Conservation (phyloP, 257 asterid species). For the Fraxinus quadrangulata region DNA sequence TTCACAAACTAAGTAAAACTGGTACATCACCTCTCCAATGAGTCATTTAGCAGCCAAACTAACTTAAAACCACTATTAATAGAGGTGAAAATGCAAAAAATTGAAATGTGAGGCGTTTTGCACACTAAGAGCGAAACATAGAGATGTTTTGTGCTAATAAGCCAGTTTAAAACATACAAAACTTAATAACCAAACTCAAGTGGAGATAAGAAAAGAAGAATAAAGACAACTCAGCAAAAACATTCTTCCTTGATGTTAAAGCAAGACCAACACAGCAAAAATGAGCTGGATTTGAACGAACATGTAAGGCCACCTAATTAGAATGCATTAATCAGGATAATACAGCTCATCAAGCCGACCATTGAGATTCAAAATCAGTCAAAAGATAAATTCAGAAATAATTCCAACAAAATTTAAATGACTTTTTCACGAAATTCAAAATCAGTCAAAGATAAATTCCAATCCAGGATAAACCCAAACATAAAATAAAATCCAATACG, state of each 20-base stretch:
- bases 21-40: background rate
- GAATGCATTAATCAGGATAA: background rate
- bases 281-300: background rate
- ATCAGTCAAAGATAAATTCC: background rate
- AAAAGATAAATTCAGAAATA: background rate
- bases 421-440: background rate
- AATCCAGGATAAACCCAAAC: background rate
- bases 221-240: background rate
- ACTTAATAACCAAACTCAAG: too few species aligned
- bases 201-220: background rate
- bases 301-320: background rate
- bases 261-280: slow-evolving; percentile 7
- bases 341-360: background rate
- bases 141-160: too few species aligned
- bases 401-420: background rate
- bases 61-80: background rate
- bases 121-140: too few species aligned
- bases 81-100: background rate
- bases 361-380: background rate
- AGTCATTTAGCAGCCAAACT: background rate
- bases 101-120: too few species aligned
- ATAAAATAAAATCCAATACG: background rate
- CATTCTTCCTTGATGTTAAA: background rate
- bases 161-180: background rate
- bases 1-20: background rate